A percentile compares a stretch with the other conserved stretches of the same genome.
Evolutionary conservation across 139 green algal genomes (phyloP).

Genomic region (Dunaliella sp.): DNA sequence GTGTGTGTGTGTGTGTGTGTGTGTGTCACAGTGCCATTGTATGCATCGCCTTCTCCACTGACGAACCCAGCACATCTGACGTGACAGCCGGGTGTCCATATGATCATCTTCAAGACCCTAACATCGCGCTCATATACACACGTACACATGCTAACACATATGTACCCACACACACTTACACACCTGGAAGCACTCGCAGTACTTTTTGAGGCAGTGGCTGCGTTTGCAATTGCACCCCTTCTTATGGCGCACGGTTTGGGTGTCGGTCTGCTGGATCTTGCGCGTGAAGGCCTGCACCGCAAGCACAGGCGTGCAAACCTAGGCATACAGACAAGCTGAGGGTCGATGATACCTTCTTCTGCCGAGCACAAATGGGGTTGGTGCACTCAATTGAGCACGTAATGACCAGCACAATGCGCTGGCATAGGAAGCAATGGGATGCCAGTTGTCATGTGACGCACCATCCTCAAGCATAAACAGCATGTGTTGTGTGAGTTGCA

Average conservation of each 20-base stretch:
- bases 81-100: not conserved
- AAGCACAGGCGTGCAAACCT: not conserved
- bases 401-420: not conserved
- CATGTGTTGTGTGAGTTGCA: no score
- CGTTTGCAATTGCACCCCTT: slow-evolving; percentile 49
- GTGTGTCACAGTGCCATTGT: not conserved
- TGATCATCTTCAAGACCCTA: not conserved
- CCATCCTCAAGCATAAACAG: not conserved
- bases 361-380: not conserved
- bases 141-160: not conserved
- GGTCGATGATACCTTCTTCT: not conserved
- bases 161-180: not conserved
- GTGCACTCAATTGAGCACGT: not conserved
- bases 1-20: not conserved
- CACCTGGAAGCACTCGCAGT: slow-evolving; percentile 98
- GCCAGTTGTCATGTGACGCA: not conserved
- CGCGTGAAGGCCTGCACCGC: slow-evolving; percentile 31
- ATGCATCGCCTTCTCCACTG: not conserved
- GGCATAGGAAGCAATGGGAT: not conserved
- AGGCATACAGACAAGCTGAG: not conserved
- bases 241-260: slow-evolving; percentile 21
- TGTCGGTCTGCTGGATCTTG: slow-evolving; percentile 22
- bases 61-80: not conserved
- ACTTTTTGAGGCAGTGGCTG: slow-evolving; percentile 92
- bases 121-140: not conserved